Evolutionary conservation across 768 basidiomycete species (phyloP), one percentile per base, ranked within the genome.

Genomic region (Amanita jacksonii): DNA sequence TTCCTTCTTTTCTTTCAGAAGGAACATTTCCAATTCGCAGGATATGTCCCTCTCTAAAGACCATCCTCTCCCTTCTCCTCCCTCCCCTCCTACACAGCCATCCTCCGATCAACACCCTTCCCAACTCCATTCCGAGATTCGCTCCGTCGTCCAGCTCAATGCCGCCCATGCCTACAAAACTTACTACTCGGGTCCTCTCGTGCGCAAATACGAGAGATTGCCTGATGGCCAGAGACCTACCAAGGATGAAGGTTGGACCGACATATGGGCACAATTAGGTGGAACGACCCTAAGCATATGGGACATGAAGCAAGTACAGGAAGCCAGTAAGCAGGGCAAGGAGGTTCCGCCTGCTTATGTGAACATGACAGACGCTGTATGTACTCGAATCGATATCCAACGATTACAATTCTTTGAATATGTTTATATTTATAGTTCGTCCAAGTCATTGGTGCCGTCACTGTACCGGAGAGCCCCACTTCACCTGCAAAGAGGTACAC

Each of bases 271-370:
- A 1, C 90, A 93, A 62, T 68, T 93, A 25, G 82, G 85, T 39
- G 91, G 90, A 3, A 90, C 87, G 4, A 91, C 85, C 16, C 71
- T 93, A 52, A 89, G 86, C 53, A 71, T 91, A 33, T 93, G 90
- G 90, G 87, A 90, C 58, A 91, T 92, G 84, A 78, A 75, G 54
- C 77, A 83, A 53, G 80, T 93, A 45, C 81, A 90, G 50, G 85
- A 83, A 57, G 90, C 90, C 2, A 88, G 78, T 52, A 78, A 75
- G 53, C 69, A 79, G 53, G 86, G 86, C 12, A 77, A 63, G 50
- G 84, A 92, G 64, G 87, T 89, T 1, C 89, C 90, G 10, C 90
- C 90, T 5, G 69, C 77, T 1, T 93, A 92, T 61, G 71, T 90
- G 54, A 93, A 93, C 59, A 76, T 83, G 36, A 89, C 85, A 3